phyloP scores from a whole-genome alignment of 495 filamentous ascomycete species.

The Niebla homalea region DNA sequence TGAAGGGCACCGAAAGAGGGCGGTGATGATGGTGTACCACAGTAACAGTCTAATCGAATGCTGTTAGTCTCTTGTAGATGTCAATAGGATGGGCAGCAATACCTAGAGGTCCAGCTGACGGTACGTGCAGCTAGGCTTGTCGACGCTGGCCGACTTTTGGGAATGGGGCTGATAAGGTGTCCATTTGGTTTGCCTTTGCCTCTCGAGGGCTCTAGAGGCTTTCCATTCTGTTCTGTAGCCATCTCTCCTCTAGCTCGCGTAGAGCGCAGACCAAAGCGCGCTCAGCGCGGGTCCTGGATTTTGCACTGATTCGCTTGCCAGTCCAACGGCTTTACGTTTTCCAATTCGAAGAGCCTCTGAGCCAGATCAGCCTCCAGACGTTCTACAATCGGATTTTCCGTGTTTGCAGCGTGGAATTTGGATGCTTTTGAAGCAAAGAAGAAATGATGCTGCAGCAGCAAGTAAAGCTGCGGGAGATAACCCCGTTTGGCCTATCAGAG shows the following conservation, averaged over 20 bases:
- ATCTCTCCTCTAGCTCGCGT: conserved; percentile 1
- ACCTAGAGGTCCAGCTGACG: conserved; percentile 51
- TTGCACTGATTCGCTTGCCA: no score
- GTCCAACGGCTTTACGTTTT: no score
- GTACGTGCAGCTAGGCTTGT: conserved; percentile 32
- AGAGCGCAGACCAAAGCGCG: background rate
- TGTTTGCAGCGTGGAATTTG: no score
- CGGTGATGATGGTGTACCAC: conserved; percentile 75
- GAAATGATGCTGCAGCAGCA: no score
- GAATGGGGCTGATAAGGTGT: conserved; percentile 1
- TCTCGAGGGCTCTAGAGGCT: conserved; percentile 10
- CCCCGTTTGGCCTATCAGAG: conserved; percentile 2
- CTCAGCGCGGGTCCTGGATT: no score
- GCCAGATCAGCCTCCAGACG: no score
- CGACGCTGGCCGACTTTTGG: background rate
- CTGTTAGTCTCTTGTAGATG: background rate
- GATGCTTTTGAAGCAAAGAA: no score
- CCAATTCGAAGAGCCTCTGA: no score
- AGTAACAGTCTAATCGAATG: conserved; percentile 48
- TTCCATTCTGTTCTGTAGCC: conserved; percentile 14
- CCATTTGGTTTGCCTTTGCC: conserved; percentile 12
- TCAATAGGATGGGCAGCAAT: conserved; percentile 14
- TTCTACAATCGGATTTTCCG: no score
- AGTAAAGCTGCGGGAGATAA: background rate
- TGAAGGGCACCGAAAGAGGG: conserved; percentile 72